Conservation (phyloP, 495 filamentous ascomycete genomes). For the Aeminium ludgeri region DNA sequence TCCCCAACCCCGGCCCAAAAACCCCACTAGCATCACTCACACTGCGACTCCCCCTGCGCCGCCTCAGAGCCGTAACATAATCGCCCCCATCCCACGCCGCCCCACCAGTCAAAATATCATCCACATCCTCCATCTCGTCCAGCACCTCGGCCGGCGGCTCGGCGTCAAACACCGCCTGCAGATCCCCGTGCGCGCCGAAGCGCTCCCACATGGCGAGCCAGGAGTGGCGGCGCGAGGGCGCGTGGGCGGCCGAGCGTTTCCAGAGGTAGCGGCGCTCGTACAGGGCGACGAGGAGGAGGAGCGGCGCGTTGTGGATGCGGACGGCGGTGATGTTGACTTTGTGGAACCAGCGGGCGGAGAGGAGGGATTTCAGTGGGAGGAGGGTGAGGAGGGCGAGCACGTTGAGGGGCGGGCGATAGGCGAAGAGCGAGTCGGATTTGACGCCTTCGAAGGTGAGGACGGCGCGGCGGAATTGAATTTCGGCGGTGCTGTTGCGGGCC, state of each 20-base stretch:
- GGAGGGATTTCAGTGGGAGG: constrained; percentile 46
- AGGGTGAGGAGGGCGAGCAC: constrained; percentile 46
- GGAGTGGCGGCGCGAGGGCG: constrained; percentile 28
- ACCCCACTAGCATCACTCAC: constrained; percentile 4
- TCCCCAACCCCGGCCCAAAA: neutral
- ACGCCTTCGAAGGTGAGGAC: constrained; percentile 64
- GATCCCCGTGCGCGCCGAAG: constrained; percentile 46
- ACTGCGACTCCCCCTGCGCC: constrained; percentile 6
- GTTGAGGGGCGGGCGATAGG: constrained; percentile 60
- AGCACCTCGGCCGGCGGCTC: constrained; percentile 46
- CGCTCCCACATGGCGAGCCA: constrained; percentile 30
- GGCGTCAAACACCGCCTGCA: constrained; percentile 49
- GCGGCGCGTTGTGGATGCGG: constrained; percentile 45
- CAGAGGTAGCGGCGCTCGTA: constrained; percentile 37
- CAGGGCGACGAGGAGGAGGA: constrained; percentile 42
- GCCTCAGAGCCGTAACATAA: constrained; percentile 11
- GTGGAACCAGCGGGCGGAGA: constrained; percentile 57
- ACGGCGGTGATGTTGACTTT: constrained; percentile 55
- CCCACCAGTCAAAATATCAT: constrained; percentile 22
- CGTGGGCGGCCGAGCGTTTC: constrained; percentile 25
- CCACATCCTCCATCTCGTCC: constrained; percentile 36
- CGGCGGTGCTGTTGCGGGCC: constrained; percentile 44
- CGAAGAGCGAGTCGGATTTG: constrained; percentile 56
- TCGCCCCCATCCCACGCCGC: constrained; percentile 9
- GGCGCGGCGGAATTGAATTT: constrained; percentile 53